Conservation (phyloP, 768 basidiomycete genomes). For the Sarcodon aspratus region DNA sequence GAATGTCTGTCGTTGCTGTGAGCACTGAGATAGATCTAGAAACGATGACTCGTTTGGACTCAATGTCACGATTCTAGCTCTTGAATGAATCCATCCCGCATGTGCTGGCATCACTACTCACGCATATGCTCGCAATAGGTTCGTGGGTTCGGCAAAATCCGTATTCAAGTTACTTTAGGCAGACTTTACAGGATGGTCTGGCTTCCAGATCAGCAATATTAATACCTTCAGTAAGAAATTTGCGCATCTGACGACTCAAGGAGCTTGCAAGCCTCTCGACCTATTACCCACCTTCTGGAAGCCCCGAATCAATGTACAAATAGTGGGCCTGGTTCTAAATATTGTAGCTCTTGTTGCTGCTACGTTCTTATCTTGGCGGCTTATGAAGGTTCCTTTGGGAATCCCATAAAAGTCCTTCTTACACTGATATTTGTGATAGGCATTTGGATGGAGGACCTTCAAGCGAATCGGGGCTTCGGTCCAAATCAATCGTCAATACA, state of each 20-base stretch:
- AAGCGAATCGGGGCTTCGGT: conserved; percentile 73
- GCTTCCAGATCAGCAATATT: conserved; percentile 54
- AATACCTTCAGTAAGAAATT: conserved; percentile 46
- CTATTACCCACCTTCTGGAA: conserved; percentile 60
- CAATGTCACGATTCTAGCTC: conserved; percentile 11
- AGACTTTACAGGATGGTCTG: conserved; percentile 37
- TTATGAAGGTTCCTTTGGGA: conserved; percentile 45
- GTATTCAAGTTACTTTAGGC: background rate
- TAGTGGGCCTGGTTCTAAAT: conserved; percentile 54
- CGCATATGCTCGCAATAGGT: conserved; percentile 58
- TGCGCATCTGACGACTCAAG: conserved; percentile 42
- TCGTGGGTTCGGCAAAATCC: background rate
- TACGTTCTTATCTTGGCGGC: conserved; percentile 55
- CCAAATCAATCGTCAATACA: conserved; percentile 66
- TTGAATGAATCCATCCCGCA: conserved; percentile 77
- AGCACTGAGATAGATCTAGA: conserved; percentile 2
- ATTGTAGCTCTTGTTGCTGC: conserved; percentile 47
- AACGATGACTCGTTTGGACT: too few species aligned
- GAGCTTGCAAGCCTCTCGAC: conserved; percentile 42
- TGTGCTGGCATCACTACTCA: conserved; percentile 58
- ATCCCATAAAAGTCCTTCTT: background rate
- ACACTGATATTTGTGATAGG: conserved; percentile 19
- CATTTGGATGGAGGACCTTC: conserved; percentile 83
- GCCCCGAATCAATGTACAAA: conserved; percentile 46
- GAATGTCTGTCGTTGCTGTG: conserved; percentile 61